These are phyloP conservation scores for Ricinus communis DNA, from an alignment of 345 rosid genomes.

Conservation along the genomic window DNA sequence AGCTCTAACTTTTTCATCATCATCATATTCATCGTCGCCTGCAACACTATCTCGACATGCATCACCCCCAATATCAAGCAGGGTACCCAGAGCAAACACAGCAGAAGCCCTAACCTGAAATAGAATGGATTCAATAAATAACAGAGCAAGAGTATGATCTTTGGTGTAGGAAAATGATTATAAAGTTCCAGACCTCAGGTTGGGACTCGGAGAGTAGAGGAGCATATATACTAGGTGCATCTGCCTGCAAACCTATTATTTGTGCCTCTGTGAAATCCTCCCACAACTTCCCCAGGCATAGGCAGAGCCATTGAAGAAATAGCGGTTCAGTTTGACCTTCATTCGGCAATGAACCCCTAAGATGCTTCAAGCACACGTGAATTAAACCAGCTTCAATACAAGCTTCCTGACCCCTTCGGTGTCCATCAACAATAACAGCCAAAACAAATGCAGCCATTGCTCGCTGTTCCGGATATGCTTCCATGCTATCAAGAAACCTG, in stretches of 20 bases:
- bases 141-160: background rate
- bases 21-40: slow-evolving; percentile 80
- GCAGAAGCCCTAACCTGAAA: slow-evolving; percentile 98
- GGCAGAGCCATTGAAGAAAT: slow-evolving; percentile 97
- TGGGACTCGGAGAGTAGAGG: slow-evolving; percentile 82
- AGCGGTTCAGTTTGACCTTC: slow-evolving; percentile 79
- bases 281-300: slow-evolving; percentile 97
- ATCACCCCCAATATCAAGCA: slow-evolving; percentile 86
- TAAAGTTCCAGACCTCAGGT: slow-evolving; percentile 69
- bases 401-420: slow-evolving; percentile 94
- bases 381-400: slow-evolving; percentile 80
- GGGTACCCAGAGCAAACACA: slow-evolving; percentile 87
- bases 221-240: slow-evolving; percentile 67
- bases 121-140: slow-evolving; percentile 24
- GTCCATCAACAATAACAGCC: slow-evolving; percentile 99
- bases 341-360: slow-evolving; percentile 61
- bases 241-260: slow-evolving; percentile 67
- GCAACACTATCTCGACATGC: slow-evolving; percentile 63
- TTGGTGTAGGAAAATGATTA: background rate
- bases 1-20: slow-evolving; percentile 90
- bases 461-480: slow-evolving; percentile 98
- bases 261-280: slow-evolving; percentile 96
- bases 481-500: slow-evolving; percentile 90
- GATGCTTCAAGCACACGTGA: slow-evolving; percentile 85
- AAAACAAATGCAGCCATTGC: slow-evolving; percentile 99